Evolutionary conservation across 257 asterid genomes (phyloP).

Genomic region (Asclepias syriaca): DNA sequence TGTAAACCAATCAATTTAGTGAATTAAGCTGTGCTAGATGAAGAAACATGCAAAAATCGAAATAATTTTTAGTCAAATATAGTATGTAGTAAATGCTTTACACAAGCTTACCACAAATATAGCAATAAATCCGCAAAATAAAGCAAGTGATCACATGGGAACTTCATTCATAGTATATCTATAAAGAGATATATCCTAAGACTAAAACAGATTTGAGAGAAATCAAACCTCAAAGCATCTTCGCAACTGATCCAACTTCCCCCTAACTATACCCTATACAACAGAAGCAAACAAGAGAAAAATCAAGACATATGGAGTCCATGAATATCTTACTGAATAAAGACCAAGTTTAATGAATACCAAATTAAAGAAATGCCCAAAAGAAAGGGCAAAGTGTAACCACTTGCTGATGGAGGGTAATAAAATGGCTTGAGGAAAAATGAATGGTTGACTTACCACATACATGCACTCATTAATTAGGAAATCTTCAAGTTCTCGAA

Average conservation of each 20-base stretch:
- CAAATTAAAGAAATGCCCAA: not conserved
- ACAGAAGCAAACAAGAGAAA: not conserved
- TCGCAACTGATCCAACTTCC: conserved; percentile 94
- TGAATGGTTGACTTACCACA: conserved; percentile 57
- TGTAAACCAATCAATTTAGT: conserved; percentile 29
- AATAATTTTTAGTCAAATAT: not conserved
- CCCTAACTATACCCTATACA: conserved; percentile 88
- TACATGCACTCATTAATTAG: conserved; percentile 98
- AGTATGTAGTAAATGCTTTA: not conserved
- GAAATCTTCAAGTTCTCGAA: conserved; percentile 94
- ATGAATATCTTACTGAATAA: not conserved
- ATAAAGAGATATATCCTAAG: not conserved
- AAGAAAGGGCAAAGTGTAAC: not conserved
- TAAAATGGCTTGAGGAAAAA: not conserved
- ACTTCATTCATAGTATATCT: not conserved
- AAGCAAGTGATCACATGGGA: not conserved
- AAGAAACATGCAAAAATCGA: not conserved
- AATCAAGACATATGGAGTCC: not conserved
- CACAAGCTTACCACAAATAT: not conserved
- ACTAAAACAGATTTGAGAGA: conserved; percentile 14
- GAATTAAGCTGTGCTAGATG: conserved; percentile 10
- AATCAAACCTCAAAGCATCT: conserved; percentile 90
- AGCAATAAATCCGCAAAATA: not conserved
- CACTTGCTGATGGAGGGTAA: not conserved
- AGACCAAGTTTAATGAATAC: not conserved